A percentile compares a stretch with the other conserved stretches of the same genome.
Conservation (phyloP, 2,329 filamentous ascomycete species). For the Fusarium musae region DNA sequence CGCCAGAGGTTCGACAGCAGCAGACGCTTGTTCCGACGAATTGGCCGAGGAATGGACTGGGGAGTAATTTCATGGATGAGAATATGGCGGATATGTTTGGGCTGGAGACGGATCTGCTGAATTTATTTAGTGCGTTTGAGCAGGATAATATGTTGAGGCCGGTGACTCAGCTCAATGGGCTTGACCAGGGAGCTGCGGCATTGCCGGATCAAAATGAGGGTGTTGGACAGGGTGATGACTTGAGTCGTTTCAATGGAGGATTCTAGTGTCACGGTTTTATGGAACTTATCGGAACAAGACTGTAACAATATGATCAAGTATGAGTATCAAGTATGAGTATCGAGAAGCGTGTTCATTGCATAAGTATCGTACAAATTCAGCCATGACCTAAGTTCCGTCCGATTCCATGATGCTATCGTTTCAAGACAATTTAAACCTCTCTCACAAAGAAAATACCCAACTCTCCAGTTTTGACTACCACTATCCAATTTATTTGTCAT, state of each 20-base stretch:
- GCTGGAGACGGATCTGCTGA: slow-evolving; percentile 5
- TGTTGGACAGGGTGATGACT: neutral
- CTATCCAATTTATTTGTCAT: neutral
- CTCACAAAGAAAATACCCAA: too few species aligned
- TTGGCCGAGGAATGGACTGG: neutral
- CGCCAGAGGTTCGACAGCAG: neutral
- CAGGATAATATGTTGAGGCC: slow-evolving; percentile 2
- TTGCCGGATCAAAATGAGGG: neutral
- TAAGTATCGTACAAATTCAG: neutral
- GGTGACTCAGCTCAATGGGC: neutral
- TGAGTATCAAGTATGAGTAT: rapidly evolving
- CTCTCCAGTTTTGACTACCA: neutral
- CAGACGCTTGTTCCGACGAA: neutral
- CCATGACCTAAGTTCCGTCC: neutral
- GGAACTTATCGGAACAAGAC: too few species aligned
- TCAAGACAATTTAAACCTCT: neutral
- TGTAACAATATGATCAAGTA: neutral
- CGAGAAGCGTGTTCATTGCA: neutral
- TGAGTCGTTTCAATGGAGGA: neutral
- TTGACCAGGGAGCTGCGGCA: neutral
- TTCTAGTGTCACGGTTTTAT: neutral
- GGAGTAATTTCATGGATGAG: neutral
- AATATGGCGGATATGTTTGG: slow-evolving; percentile 1
- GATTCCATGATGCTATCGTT: neutral
- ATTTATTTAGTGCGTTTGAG: slow-evolving; percentile 16